phyloP scores from a whole-genome alignment of 345 rosid species.

The Eucalyptus viminalis region DNA sequence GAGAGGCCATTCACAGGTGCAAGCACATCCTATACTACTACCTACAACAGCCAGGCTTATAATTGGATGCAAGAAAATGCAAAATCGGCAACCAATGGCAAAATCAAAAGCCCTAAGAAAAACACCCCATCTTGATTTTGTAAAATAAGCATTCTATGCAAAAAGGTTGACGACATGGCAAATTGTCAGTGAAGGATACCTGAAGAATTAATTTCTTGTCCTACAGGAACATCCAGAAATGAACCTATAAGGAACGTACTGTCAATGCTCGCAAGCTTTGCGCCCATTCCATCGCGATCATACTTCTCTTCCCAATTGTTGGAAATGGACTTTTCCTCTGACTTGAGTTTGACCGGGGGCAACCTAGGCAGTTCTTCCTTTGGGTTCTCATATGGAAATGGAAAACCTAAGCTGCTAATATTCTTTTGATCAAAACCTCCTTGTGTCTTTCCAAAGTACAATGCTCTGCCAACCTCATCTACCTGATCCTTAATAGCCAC shows the following conservation, averaged over 20 bases:
- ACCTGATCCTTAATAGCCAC: conserved; percentile 73
- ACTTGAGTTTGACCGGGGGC: conserved; percentile 95
- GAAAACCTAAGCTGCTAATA: conserved; percentile 28
- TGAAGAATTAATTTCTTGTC: conserved; percentile 88
- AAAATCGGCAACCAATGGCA: background rate
- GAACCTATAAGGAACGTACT: conserved; percentile 70
- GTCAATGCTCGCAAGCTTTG: conserved; percentile 48
- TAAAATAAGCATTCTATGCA: background rate
- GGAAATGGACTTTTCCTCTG: conserved; percentile 66
- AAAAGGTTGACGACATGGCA: background rate
- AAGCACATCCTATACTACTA: background rate
- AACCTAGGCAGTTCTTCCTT: conserved; percentile 90
- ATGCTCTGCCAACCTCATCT: conserved; percentile 86
- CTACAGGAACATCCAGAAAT: conserved; percentile 83
- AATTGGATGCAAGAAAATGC: background rate
- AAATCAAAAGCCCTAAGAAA: background rate
- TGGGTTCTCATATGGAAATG: conserved; percentile 42
- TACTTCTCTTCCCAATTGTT: conserved; percentile 82
- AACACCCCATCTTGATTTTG: background rate
- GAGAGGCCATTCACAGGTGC: background rate
- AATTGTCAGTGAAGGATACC: conserved; percentile 31
- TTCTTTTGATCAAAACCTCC: conserved; percentile 39
- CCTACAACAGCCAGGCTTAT: background rate
- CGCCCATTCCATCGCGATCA: conserved; percentile 53
- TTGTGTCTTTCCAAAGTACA: conserved; percentile 50